phyloP scores from a whole-genome alignment of 129 eudicot species.

The Centella asiatica region DNA sequence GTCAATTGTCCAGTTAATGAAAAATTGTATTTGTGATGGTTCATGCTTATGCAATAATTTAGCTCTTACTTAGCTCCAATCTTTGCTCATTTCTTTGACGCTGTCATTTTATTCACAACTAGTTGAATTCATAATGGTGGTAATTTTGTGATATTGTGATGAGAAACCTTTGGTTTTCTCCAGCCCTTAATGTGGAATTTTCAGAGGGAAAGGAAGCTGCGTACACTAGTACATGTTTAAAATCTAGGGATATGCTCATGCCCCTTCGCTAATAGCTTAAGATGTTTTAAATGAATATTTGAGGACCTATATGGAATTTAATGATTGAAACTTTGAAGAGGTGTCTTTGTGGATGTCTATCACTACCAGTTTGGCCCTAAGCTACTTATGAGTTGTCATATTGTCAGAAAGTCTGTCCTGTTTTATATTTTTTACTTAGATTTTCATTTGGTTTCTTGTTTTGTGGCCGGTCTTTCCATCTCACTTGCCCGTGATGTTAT shows the following conservation, averaged over 20 bases:
- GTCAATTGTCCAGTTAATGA: not conserved
- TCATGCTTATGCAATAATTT: not conserved
- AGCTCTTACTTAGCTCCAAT: not conserved
- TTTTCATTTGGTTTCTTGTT: not conserved
- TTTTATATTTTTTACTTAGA: too few species aligned
- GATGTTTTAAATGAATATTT: not conserved
- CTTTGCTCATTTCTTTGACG: not conserved
- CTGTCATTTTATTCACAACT: not conserved
- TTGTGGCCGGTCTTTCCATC: too few species aligned
- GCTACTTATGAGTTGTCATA: conserved; percentile 7
- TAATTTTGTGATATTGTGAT: not conserved
- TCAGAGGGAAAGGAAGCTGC: too few species aligned
- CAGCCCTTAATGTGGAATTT: not conserved
- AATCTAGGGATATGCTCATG: too few species aligned
- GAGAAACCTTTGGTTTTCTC: not conserved
- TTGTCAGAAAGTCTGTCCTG: conserved; percentile 1
- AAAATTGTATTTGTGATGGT: not conserved
- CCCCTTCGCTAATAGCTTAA: too few species aligned
- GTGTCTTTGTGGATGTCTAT: too few species aligned
- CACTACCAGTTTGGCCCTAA: too few species aligned
- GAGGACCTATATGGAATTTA: not conserved
- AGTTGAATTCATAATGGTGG: not conserved
- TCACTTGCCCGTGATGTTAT: not conserved
- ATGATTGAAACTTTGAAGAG: not conserved
- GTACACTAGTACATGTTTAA: not conserved